Percentiles rank a stretch among this genome's conserved stretches.
Conservation (phyloP, 306 rosid species). For the Medicago arabica region DNA sequence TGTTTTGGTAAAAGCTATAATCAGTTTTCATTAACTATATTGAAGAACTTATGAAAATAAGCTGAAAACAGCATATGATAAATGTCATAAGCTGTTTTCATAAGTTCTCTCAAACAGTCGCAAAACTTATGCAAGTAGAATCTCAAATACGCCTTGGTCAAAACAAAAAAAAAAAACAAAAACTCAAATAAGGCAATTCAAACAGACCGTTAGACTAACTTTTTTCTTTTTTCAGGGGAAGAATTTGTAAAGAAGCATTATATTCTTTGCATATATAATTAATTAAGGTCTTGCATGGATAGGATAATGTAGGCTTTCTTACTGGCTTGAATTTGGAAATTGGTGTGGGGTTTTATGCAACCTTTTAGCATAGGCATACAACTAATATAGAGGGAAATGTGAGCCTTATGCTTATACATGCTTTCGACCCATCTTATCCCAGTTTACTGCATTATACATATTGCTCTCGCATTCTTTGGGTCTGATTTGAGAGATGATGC, state of each 20-base stretch:
- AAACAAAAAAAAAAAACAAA: too few species aligned
- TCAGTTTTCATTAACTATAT: too few species aligned
- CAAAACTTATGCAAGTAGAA: too few species aligned
- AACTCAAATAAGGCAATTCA: too few species aligned
- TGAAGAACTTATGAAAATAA: too few species aligned
- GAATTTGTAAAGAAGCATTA: constrained; percentile 10
- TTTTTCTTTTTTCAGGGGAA: background rate
- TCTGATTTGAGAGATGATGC: constrained; percentile 43
- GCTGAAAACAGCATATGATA: too few species aligned
- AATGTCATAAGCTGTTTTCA: too few species aligned
- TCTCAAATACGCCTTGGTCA: too few species aligned
- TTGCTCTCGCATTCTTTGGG: constrained; percentile 1
- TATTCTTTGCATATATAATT: constrained; percentile 12
- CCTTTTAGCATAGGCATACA: too few species aligned
- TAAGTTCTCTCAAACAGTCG: too few species aligned
- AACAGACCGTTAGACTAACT: background rate
- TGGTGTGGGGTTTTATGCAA: constrained; percentile 22
- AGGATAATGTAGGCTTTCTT: constrained; percentile 27
- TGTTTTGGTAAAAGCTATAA: too few species aligned
- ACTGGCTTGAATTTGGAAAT: constrained; percentile 32
- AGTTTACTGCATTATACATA: constrained; percentile 14
- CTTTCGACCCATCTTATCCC: background rate
- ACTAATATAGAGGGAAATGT: background rate
- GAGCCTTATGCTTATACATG: constrained; percentile 37
- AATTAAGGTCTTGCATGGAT: constrained; percentile 6